Conservation (phyloP, 345 rosid genomes). For the Fremontodendron californicum region DNA sequence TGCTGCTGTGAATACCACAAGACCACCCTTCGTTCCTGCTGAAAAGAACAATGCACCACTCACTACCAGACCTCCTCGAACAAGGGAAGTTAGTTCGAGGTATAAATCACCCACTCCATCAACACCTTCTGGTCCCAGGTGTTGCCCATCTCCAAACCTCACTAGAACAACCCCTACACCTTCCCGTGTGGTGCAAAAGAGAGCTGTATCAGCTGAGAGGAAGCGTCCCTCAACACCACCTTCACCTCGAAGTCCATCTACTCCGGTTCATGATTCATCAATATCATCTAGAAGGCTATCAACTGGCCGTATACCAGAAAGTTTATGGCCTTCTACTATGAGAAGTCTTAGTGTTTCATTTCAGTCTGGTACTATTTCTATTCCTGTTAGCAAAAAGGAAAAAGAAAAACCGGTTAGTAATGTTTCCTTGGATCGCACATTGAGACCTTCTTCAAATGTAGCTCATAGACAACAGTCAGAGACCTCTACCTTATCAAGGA, state of each 20-base stretch:
- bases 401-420: constrained; percentile 66
- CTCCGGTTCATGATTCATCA: constrained; percentile 68
- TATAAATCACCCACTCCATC: constrained; percentile 75
- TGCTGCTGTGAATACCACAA: constrained; percentile 44
- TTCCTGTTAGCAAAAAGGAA: constrained; percentile 84
- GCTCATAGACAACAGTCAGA: constrained; percentile 67
- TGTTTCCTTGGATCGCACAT: constrained; percentile 57
- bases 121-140: constrained; percentile 39
- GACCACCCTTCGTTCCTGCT: constrained; percentile 62
- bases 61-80: constrained; percentile 52
- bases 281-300: constrained; percentile 59
- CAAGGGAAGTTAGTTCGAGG: constrained; percentile 72
- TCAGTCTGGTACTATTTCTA: constrained; percentile 82
- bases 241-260: constrained; percentile 55
- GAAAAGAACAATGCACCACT: constrained; percentile 65
- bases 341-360: constrained; percentile 91
- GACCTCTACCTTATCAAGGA: constrained; percentile 45
- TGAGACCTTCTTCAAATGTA: constrained; percentile 82
- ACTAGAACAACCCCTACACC: constrained; percentile 47
- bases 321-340: constrained; percentile 99
- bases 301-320: constrained; percentile 65
- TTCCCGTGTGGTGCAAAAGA: constrained; percentile 53
- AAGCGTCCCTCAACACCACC: constrained; percentile 78
- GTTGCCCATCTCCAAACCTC: constrained; percentile 71
- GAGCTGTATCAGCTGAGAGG: constrained; percentile 88